Percentiles rank a stretch among this genome's conserved stretches.
Evolutionary conservation across 805 yeast genomes (phyloP).

Genomic region (Metschnikowia picachoensis): DNA sequence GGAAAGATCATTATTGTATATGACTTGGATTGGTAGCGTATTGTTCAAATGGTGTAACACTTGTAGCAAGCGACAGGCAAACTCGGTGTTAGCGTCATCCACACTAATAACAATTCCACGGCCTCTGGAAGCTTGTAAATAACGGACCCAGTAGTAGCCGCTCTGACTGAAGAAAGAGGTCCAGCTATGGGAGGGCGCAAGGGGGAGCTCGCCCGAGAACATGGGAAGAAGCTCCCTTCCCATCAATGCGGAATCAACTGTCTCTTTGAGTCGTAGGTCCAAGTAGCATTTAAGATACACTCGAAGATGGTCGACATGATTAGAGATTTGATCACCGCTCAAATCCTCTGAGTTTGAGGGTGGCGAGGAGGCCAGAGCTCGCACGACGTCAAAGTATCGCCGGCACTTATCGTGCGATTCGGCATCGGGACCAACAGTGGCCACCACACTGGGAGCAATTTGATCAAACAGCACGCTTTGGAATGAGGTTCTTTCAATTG

Average conservation of each 20-base stretch:
- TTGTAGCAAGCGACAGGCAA: constrained; percentile 11
- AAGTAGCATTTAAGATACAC: constrained; percentile 12
- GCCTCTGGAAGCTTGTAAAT: constrained; percentile 6
- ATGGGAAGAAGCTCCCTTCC: constrained; percentile 16
- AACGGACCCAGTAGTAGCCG: constrained; percentile 10
- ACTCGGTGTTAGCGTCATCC: constrained; percentile 11
- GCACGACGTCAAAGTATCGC: constrained; percentile 10
- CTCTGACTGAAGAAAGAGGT: background rate
- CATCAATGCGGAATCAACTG: constrained; percentile 6
- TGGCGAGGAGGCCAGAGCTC: constrained; percentile 4
- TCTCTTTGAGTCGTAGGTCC: constrained; percentile 6
- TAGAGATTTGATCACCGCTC: constrained; percentile 10
- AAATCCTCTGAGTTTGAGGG: constrained; percentile 13
- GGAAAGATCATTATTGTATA: constrained; percentile 15
- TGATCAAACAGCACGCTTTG: constrained; percentile 14
- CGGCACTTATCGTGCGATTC: constrained; percentile 10
- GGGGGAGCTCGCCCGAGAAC: constrained; percentile 13
- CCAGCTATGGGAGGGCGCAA: constrained; percentile 8
- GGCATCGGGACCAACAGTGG: constrained; percentile 1
- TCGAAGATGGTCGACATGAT: constrained; percentile 16
- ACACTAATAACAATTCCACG: constrained; percentile 17
- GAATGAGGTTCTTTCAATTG: constrained; percentile 6
- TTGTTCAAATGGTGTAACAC: constrained; percentile 11
- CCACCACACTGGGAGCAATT: constrained; percentile 4
- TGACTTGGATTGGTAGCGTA: constrained; percentile 15